A percentile compares a stretch with the other conserved stretches of the same genome.
phyloP scores from a whole-genome alignment of 352 stramenopile genomes.

The Pythium apleroticum region DNA sequence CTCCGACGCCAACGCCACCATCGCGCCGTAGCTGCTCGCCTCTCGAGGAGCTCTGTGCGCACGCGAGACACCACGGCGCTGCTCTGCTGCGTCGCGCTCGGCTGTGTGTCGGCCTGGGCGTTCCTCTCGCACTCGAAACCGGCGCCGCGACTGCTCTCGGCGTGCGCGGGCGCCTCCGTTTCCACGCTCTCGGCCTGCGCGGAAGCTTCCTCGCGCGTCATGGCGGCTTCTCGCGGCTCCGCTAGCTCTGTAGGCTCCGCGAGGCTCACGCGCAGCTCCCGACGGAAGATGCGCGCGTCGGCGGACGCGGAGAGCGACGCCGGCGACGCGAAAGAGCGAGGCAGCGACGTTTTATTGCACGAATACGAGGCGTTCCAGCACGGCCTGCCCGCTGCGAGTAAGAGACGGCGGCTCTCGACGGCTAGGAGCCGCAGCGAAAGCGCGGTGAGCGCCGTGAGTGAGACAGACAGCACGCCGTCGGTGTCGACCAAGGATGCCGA shows the following conservation, averaged over 20 bases:
- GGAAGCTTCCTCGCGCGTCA: background rate
- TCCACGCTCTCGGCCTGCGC: background rate
- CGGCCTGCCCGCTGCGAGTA: slow-evolving; percentile 7
- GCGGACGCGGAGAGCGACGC: background rate
- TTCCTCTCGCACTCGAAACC: slow-evolving; percentile 25
- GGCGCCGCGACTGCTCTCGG: slow-evolving; percentile 11
- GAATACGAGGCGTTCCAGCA: slow-evolving; percentile 28
- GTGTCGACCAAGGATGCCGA: slow-evolving; percentile 18
- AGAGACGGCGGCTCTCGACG: slow-evolving; percentile 19
- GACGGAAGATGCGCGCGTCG: slow-evolving; percentile 14
- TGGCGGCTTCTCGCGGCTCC: slow-evolving; percentile 1
- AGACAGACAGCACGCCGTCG: slow-evolving; percentile 9
- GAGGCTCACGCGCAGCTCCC: slow-evolving; percentile 22
- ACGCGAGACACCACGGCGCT: slow-evolving; percentile 25
- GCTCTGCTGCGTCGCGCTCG: slow-evolving; percentile 19
- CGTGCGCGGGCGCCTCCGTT: background rate
- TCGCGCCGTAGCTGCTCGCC: background rate
- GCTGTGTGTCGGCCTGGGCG: slow-evolving; percentile 28
- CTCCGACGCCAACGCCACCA: no score
- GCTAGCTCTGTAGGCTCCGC: no score
- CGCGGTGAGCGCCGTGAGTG: background rate
- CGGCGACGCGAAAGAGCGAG: background rate
- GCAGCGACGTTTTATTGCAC: slow-evolving; percentile 4
- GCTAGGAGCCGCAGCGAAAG: background rate
- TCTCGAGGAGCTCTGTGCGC: background rate